Conservation (phyloP, 2,329 filamentous ascomycete species). For the Aspergillus glaucus region DNA sequence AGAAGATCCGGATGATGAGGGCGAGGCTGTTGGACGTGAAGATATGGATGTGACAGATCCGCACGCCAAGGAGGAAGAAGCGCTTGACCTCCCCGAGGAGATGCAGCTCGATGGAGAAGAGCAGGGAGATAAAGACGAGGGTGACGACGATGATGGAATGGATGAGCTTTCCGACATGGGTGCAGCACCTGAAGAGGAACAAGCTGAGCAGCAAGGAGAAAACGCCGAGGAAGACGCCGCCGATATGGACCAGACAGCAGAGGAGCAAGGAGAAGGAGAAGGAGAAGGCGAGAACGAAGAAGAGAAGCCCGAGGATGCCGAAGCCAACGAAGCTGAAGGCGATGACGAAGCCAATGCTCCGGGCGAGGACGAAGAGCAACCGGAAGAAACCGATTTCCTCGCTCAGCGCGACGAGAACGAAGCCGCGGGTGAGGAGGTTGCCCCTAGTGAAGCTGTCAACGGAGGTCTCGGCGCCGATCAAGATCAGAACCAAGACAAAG, state of each 20-base stretch:
- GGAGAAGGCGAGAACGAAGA: constrained; percentile 28
- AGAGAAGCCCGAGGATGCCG: constrained; percentile 37
- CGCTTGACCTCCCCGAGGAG: constrained; percentile 78
- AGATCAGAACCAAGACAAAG: constrained; percentile 38
- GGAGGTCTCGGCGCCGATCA: constrained; percentile 34
- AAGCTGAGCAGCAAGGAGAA: constrained; percentile 25
- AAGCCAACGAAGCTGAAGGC: constrained; percentile 42
- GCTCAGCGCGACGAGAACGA: constrained; percentile 45
- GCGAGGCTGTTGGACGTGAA: constrained; percentile 57
- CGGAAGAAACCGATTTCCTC: constrained; percentile 43
- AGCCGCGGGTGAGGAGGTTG: constrained; percentile 50
- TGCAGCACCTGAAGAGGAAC: constrained; percentile 30
- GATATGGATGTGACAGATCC: constrained; percentile 63
- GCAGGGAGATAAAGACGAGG: constrained; percentile 53
- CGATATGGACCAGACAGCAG: constrained; percentile 22
- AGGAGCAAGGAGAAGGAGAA: constrained; percentile 26
- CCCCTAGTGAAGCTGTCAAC: constrained; percentile 36
- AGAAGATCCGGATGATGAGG: constrained; percentile 51
- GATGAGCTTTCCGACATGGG: constrained; percentile 43
- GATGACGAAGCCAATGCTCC: constrained; percentile 42
- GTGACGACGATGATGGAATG: constrained; percentile 37
- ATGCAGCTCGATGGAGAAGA: constrained; percentile 72
- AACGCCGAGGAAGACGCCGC: constrained; percentile 19
- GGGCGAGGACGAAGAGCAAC: constrained; percentile 45
- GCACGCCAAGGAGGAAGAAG: constrained; percentile 73